Evolutionary conservation across 371 early-diverging fungal genomes (phyloP).

Genomic region (Apophysomyces trapeziformis): DNA sequence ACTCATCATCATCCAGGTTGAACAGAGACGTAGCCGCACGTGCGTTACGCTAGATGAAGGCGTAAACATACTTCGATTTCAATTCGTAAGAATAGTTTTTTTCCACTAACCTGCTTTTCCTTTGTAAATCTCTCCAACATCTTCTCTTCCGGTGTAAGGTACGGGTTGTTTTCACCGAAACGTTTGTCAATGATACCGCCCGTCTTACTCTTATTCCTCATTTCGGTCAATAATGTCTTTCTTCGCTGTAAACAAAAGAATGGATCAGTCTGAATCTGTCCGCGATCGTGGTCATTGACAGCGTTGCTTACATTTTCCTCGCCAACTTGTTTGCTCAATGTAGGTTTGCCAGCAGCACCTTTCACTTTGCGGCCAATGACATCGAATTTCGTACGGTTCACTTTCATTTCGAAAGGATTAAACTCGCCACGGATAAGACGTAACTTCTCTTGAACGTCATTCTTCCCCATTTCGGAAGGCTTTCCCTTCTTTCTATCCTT

Average conservation of each 20-base stretch:
- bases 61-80: no score
- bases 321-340: constrained; percentile 78
- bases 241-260: constrained; percentile 58
- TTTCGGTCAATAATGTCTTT: constrained; percentile 82
- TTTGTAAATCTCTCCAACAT: constrained; percentile 93
- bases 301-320: constrained; percentile 71
- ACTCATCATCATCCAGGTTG: constrained; percentile 80
- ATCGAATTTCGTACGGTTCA: constrained; percentile 78
- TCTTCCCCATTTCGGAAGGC: constrained; percentile 59
- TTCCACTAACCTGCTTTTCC: constrained; percentile 72
- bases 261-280: neutral
- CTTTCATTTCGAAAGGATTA: constrained; percentile 93
- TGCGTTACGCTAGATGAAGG: constrained; percentile 28
- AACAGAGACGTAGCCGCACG: constrained; percentile 55
- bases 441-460: constrained; percentile 57
- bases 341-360: constrained; percentile 83
- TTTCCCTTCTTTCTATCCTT: constrained; percentile 67
- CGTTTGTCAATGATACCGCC: constrained; percentile 90
- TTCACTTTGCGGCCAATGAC: constrained; percentile 89
- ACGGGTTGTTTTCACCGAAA: constrained; percentile 92
- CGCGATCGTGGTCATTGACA: neutral
- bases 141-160: constrained; percentile 91
- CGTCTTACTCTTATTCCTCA: constrained; percentile 67
- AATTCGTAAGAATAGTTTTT: constrained; percentile 23
- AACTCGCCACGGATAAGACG: constrained; percentile 59